Evolutionary conservation across 2,329 filamentous ascomycete genomes (phyloP), one percentile per base, ranked within the genome.

Genomic region (Sphaceloma murrayae): DNA sequence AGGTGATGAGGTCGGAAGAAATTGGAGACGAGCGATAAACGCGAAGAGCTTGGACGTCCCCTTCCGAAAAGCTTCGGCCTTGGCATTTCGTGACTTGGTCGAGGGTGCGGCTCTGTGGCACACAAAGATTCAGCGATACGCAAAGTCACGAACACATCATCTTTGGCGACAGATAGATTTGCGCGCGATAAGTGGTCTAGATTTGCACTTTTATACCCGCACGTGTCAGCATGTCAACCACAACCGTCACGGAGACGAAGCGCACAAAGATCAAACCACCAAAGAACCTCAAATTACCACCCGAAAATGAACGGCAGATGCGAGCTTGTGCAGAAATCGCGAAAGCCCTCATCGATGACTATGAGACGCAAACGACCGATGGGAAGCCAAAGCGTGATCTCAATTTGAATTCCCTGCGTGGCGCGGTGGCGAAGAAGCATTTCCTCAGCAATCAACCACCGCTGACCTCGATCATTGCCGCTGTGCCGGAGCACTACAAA

Each of bases 401-500:
- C 64, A 98, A 98, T 61, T 74, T 98, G 55, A 98, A 98, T 65
- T 74, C 78, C 47, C 66, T 98, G 53, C 80, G 91, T 34, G 80
- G 85, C 45, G 88, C 88, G 59, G 78, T 94, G 50, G 77, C 91
- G 34, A 94, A 91, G 68, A 96, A 95, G 68, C 87, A 96, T 68
- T 83, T 80, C 61, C 70, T 98, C 49, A 82, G 78, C 62, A 86
- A 78, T 49, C 85, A 94, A 54, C 91, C 91, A 22, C 86, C 93
- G 18, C 69, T 98, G 52, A 96, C 89, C 6, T 89, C 91, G 48
- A 98, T 98, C 59, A 96, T 98, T 59, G 86, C 91, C 45, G 91
- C 91, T 7, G 89, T 98, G 26, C 93, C 93, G n/a, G 91, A 98
- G 62, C 88, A 96, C 62, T 95, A 96, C 69, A 98, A 96, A 72